Conservation (phyloP, 495 filamentous ascomycete genomes). For the Aspergillus cavernicola region DNA sequence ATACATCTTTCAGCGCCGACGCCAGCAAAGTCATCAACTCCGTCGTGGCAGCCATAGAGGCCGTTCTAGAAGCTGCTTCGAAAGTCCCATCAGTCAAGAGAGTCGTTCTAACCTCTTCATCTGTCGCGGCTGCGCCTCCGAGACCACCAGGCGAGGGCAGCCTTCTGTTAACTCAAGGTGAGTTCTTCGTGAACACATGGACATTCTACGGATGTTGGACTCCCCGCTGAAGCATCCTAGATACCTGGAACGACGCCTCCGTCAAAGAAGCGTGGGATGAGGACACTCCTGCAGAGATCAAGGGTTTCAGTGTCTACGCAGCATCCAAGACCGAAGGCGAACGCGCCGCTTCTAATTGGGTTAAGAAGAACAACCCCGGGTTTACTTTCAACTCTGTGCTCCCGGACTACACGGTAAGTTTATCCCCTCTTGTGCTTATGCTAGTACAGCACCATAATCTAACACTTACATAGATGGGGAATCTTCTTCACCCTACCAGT, state of each 20-base stretch:
- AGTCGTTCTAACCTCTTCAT: constrained; percentile 53
- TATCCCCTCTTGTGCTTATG: constrained; percentile 26
- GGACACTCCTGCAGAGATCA: constrained; percentile 1
- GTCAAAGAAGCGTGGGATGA: constrained; percentile 39
- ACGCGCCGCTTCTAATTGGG: constrained; percentile 49
- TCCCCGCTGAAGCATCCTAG: constrained; percentile 1
- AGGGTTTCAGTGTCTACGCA: constrained; percentile 43
- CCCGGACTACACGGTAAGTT: constrained; percentile 25
- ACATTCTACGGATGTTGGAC: no score
- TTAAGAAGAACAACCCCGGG: constrained; percentile 41
- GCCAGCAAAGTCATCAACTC: constrained; percentile 42
- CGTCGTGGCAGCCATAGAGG: constrained; percentile 34
- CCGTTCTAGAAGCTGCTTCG: constrained; percentile 42
- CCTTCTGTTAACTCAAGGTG: neutral
- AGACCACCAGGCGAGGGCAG: neutral
- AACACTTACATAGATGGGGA: no score
- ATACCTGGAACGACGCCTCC: constrained; percentile 45
- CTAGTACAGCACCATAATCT: constrained; percentile 1
- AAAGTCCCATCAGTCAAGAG: constrained; percentile 41
- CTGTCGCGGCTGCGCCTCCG: constrained; percentile 32
- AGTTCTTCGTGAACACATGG: neutral
- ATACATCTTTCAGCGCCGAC: constrained; percentile 34
- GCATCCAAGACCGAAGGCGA: constrained; percentile 56
- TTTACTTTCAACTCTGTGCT: constrained; percentile 52
- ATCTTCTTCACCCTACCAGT: no score